A percentile compares a stretch with the other conserved stretches of the same genome.
Conservation (phyloP, 306 rosid genomes). For the Inga oerstediana region DNA sequence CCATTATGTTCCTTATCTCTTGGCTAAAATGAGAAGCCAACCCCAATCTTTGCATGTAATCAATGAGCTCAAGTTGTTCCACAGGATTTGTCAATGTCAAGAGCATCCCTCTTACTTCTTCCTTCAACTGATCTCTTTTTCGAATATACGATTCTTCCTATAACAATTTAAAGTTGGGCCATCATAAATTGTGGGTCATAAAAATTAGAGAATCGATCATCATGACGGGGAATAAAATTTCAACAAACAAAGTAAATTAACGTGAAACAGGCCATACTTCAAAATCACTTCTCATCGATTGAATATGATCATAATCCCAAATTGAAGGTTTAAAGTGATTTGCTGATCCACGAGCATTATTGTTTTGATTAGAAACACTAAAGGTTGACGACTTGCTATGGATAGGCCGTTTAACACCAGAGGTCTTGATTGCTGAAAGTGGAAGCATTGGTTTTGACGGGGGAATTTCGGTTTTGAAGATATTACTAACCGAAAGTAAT, state of each 20-base stretch:
- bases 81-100: slow-evolving; percentile 4
- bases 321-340: background rate
- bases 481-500: background rate
- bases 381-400: background rate
- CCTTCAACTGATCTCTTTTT: background rate
- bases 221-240: background rate
- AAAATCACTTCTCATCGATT: background rate
- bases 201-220: background rate
- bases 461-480: background rate
- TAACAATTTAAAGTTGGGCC: background rate
- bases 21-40: slow-evolving; percentile 31
- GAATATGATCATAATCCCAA: background rate
- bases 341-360: background rate
- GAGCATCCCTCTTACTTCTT: slow-evolving; percentile 11
- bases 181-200: no score
- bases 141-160: background rate
- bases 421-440: background rate
- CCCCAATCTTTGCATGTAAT: slow-evolving; percentile 29
- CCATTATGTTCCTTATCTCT: slow-evolving; percentile 13
- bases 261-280: background rate
- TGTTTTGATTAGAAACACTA: background rate
- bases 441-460: background rate
- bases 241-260: background rate
- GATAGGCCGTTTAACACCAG: background rate
- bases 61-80: slow-evolving; percentile 29